Evolutionary conservation across 306 rosid genomes (phyloP), one percentile per base, ranked within the genome.

Genomic region (Datisca glomerata): DNA sequence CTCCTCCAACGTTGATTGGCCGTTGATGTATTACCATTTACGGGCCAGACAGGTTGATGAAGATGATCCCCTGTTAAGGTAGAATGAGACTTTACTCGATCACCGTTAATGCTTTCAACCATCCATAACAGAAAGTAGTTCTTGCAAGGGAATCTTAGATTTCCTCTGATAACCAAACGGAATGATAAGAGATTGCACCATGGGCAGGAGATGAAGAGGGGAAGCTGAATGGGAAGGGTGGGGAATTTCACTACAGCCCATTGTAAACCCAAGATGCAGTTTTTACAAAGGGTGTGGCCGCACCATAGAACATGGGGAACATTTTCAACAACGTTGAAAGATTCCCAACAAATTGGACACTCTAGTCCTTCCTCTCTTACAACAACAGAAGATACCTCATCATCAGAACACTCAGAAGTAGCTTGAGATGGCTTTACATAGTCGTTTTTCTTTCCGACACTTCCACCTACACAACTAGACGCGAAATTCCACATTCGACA

Each of bases 81-180:
- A 44, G 82, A 72, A 53, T 51, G 80, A 39, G 83, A 69, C 47
- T 83, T 77, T 43, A 37, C 73, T 69, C 95, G 68, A 41, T 89
- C 95, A 19, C 85, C 97, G 47, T 80, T 84, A 83, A 83, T 89
- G 79, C 83, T 76, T 65, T 89, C 97, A 51, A 89, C 84, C 97
- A 89, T 89, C 97, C 97, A 89, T n/a, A 89, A 79, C 61, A 89
- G 97, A 55, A 89, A 89, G 77, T 77, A 83, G 68, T 89, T 89
- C 75, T 89, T 89, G 50, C 77, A 84, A 53, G 97, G 97, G 73
- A 77, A 89, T 56, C 35, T 72, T 34, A 89, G 93, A 49, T 47
- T 67, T 59, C 97, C 97, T 24, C 68, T 61, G 53, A 80, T 80
- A 61, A 89, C 83, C 43, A 89, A 33, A 27, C 97, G 93, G 24